Percentiles rank a stretch among this genome's conserved stretches.
phyloP scores from a whole-genome alignment of 2,329 filamentous ascomycete species.

The Colletotrichum orbiculare region DNA sequence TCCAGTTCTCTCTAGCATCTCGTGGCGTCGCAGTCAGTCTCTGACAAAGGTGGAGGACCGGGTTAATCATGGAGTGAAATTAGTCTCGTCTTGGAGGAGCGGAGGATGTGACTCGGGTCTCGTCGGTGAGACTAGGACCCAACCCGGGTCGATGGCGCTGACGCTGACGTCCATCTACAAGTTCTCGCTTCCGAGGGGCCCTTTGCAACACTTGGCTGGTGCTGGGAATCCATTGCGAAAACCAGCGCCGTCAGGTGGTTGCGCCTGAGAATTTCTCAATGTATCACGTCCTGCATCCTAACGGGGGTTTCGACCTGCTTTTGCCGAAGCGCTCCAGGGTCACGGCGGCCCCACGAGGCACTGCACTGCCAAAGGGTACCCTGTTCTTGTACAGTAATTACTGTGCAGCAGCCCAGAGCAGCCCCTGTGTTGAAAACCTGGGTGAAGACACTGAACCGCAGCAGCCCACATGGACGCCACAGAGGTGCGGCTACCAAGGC shows the following conservation, averaged over 20 bases:
- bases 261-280: slow-evolving; percentile 31
- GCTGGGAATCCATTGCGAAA: slow-evolving; percentile 15
- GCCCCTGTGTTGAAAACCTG: slow-evolving; percentile 2
- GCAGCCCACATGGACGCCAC: slow-evolving; percentile 1
- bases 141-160: slow-evolving; percentile 6
- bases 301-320: slow-evolving; percentile 30
- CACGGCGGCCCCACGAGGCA: slow-evolving; percentile 31
- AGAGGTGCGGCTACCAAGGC: background rate
- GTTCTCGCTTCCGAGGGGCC: background rate
- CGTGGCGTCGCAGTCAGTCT: slow-evolving; percentile 21
- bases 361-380: slow-evolving; percentile 6
- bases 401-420: background rate
- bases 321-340: slow-evolving; percentile 24
- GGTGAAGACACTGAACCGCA: slow-evolving; percentile 17
- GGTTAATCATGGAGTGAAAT: slow-evolving; percentile 36
- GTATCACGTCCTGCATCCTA: slow-evolving; percentile 33
- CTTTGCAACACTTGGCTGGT: slow-evolving; percentile 5
- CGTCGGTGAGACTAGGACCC: slow-evolving; percentile 1
- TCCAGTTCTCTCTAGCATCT: slow-evolving; percentile 17
- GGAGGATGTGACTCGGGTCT: slow-evolving; percentile 1
- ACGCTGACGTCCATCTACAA: too few species aligned
- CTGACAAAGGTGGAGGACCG: slow-evolving; percentile 22
- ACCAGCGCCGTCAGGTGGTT: slow-evolving; percentile 26
- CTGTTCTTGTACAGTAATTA: background rate
- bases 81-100: background rate